Conservation (phyloP, 305 asterid genomes). For the Petunia hybrid region DNA sequence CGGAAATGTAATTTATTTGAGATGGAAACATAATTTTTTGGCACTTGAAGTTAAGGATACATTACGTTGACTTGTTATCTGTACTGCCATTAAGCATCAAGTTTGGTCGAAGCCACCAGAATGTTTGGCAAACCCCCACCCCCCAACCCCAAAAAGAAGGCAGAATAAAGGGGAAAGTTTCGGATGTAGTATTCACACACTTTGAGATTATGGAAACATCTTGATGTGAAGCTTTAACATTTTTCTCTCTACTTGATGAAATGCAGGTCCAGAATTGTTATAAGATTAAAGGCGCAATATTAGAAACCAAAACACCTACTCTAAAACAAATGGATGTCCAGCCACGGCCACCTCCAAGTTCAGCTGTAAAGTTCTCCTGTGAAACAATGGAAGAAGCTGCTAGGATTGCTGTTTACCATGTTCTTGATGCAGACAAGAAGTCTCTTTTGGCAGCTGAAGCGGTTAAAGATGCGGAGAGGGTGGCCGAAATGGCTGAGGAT, state of each 20-base stretch:
- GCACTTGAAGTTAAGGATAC: slow-evolving; percentile 4
- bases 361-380: slow-evolving; percentile 38
- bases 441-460: slow-evolving; percentile 64
- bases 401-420: slow-evolving; percentile 48
- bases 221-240: slow-evolving; percentile 12
- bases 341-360: slow-evolving; percentile 42
- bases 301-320: slow-evolving; percentile 31
- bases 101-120: slow-evolving; percentile 6
- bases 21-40: slow-evolving; percentile 20
- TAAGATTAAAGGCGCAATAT: slow-evolving; percentile 32
- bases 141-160: not conserved
- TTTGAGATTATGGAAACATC: not conserved
- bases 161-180: not conserved
- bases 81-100: slow-evolving; percentile 12
- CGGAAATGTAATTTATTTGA: slow-evolving; percentile 3
- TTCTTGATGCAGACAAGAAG: slow-evolving; percentile 69
- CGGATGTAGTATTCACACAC: slow-evolving; percentile 6
- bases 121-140: not conserved
- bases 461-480: slow-evolving; percentile 59
- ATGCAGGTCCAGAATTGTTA: slow-evolving; percentile 34
- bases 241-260: slow-evolving; percentile 25
- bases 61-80: not conserved
- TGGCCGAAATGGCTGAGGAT: slow-evolving; percentile 60
- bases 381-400: slow-evolving; percentile 56
- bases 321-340: slow-evolving; percentile 45